Evolutionary conservation across 2,329 filamentous ascomycete species (phyloP), one percentile per base, ranked within the genome.

Genomic region (Colletotrichum paranaense): DNA sequence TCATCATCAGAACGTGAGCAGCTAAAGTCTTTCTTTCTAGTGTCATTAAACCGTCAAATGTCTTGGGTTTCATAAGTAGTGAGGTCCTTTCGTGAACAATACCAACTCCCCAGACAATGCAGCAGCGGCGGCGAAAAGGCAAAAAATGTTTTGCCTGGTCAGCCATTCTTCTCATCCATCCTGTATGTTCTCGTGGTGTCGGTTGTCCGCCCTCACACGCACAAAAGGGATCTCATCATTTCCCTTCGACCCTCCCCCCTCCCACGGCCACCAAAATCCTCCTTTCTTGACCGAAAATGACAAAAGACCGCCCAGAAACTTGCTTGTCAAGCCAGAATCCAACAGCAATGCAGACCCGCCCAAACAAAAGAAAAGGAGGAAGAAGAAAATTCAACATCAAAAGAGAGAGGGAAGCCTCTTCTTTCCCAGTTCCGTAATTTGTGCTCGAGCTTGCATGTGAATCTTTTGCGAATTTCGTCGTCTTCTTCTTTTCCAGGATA

Each of bases 21-120:
- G 30, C 63, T 12, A 42, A 28, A 57, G 32, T 56, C 24, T 46
- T 62, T n/a, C 49, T 35, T 73, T 62, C 32, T 72, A 69, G 28
- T 65, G 56, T 73, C 71, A 73, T 73, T 73, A 73, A 49, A 68
- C 60, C 71, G 56, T 73, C 55, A 68, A 62, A 66, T 64, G 68
- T 71, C 59, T 73, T 66, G 58, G 70, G 62, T 42, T 66, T 73
- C 71, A n/a, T 73, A 66, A 66, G 67, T 62, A 56, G 67, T 59
- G 67, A 65, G 60, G 56, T 65, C 67, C 30, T 60, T 49, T 70
- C 55, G 62, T 66, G 71, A 66, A 66, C 71, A 52, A 35, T 67
- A 65, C 49, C 55, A 71, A 64, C 52, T 26, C 35, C 56, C 49
- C 55, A 64, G 64, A 74, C 62, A 62, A 73, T 67, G 56, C 52